phyloP scores from a whole-genome alignment of 345 rosid genomes.

The Murraya paniculata region DNA sequence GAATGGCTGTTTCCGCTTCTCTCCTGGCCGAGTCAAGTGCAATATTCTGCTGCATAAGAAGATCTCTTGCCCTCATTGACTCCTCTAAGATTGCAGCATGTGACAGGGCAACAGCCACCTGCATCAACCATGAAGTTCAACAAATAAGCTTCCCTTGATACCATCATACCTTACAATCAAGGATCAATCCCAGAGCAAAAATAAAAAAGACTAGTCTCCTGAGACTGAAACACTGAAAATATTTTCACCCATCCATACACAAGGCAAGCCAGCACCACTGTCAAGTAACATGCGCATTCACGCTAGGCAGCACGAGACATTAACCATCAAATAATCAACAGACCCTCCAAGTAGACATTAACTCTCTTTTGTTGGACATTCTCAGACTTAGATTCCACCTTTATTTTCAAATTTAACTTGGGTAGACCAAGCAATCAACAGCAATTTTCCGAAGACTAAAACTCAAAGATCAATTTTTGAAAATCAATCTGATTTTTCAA shows the following conservation, averaged over 20 bases:
- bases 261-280: neutral
- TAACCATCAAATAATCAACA: neutral
- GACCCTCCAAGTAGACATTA: neutral
- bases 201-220: neutral
- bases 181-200: neutral
- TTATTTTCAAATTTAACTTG: neutral
- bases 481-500: neutral
- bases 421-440: neutral
- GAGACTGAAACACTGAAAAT: neutral
- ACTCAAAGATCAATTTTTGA: too few relatives aligned
- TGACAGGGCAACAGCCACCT: conserved; percentile 99
- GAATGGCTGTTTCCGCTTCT: conserved; percentile 96
- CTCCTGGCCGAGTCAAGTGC: conserved; percentile 90
- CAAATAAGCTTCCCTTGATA: conserved; percentile 10
- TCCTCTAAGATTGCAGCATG: conserved; percentile 98
- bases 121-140: conserved; percentile 17
- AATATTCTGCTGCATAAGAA: conserved; percentile 92
- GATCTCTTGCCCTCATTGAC: conserved; percentile 98
- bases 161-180: neutral
- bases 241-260: neutral
- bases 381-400: neutral
- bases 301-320: neutral
- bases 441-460: neutral
- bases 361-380: neutral
- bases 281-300: neutral